Base-by-base conservation (phyloP, 2,329 filamentous ascomycete species). In the Cladophialophora bantiana region DNA sequence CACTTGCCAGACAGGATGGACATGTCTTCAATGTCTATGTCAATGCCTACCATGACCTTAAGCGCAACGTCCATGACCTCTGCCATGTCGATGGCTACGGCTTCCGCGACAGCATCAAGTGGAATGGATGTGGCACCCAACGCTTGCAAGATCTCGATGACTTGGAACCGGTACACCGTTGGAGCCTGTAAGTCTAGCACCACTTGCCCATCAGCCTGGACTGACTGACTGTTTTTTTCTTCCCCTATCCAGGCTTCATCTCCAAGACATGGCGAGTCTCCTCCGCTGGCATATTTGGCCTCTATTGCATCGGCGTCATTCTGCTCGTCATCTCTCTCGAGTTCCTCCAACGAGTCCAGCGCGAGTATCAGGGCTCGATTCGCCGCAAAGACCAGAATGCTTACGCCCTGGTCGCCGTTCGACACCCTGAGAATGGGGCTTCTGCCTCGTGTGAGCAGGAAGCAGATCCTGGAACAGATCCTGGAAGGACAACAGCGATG, bases 131-230 rank as follows among this genome's bases (percentile, higher is more conserved):
- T 62, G 60, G 52, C 36, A 4, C 50, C 13, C 18, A 54, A 9
- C 13, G 26, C 34, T n/a, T 62, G 60, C 60, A 62, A 62, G 52
- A 62, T 62, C 36, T 56, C 50, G 4, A 93, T 92, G 90, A 81
- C 91, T 45, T 92, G 89, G 89, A 92, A 92, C 77, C 91, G 89
- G 88, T 83, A 90, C 76, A 90, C 88, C 1, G 79, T 90, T 74
- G 88, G 90, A 31, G 59, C 60, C 18, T 70, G 68, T 68, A 18
- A 13, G 62, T 62, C 7, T 78, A 7, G 85, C 92, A 73, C 89
- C 92, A 75, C 77, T 18, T 84, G 15, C 3, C 32, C 40, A 71
- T 92, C 94, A 73, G 87, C 87, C 0, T 84, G 31, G 18, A 13
- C 32, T 36, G 36, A 48, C n/a, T 42, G n/a, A n/a, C 13, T 42